Evolutionary conservation across 257 asterid genomes (phyloP).

Genomic region (Solanum paucissectum): DNA sequence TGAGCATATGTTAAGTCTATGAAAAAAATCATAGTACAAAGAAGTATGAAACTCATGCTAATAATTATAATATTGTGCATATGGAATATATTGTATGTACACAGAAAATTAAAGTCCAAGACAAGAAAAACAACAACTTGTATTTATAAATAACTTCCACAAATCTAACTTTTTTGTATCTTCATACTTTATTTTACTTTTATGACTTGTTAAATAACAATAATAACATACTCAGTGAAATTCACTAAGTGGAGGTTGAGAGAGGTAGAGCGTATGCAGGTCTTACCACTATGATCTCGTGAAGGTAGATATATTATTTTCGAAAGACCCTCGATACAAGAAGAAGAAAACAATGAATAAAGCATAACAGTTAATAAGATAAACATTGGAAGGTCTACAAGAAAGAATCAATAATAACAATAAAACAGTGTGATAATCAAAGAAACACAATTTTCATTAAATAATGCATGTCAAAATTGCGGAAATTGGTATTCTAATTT

Average conservation of each 20-base stretch:
- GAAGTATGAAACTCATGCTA: not conserved
- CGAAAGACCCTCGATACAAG: too few species aligned
- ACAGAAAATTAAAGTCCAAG: not conserved
- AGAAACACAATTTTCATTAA: too few species aligned
- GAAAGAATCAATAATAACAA: too few species aligned
- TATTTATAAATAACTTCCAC: not conserved
- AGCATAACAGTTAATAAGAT: not conserved
- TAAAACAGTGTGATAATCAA: not conserved
- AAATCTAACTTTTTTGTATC: slow-evolving; percentile 8
- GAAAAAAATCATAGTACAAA: slow-evolving; percentile 8
- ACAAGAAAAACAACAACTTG: not conserved
- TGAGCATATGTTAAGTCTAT: not conserved
- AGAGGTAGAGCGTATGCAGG: not conserved
- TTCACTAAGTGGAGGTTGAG: accelerated
- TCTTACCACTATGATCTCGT: accelerated
- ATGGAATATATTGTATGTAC: not conserved
- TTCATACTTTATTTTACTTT: not conserved
- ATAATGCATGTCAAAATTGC: not conserved
- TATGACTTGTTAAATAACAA: not conserved
- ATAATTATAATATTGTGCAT: not conserved
- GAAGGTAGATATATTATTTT: accelerated
- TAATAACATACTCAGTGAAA: not conserved
- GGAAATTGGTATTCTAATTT: not conserved
- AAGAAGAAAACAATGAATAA: not conserved
- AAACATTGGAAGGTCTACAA: not conserved